Percentiles rank a stretch among this genome's conserved stretches.
These are phyloP conservation scores for Parastagonospora nodorum DNA, from an alignment of 2,329 filamentous ascomycete species.

Conservation along the genomic window DNA sequence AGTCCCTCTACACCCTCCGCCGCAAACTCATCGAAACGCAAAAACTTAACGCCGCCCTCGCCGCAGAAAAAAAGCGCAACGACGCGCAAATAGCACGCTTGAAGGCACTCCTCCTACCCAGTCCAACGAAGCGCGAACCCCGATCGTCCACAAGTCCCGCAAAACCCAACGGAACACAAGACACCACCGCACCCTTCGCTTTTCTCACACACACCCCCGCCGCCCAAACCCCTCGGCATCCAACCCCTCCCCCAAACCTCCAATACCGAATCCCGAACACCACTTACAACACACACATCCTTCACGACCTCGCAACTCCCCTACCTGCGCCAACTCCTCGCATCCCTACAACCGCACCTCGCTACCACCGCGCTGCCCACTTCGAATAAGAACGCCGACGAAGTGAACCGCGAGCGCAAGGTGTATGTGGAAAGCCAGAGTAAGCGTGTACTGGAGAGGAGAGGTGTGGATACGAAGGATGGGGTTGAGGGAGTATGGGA, in stretches of 20 bases:
- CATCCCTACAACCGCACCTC: slow-evolving; percentile 70
- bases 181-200: slow-evolving; percentile 50
- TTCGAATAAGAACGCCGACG: slow-evolving; percentile 26
- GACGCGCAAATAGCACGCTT: slow-evolving; percentile 71
- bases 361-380: slow-evolving; percentile 41
- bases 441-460: slow-evolving; percentile 74
- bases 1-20: slow-evolving; percentile 73
- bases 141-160: slow-evolving; percentile 23
- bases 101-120: slow-evolving; percentile 56
- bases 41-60: slow-evolving; percentile 71
- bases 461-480: slow-evolving; percentile 63
- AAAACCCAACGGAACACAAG: neutral
- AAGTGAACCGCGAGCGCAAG: slow-evolving; percentile 69
- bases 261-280: slow-evolving; percentile 44
- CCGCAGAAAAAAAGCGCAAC: slow-evolving; percentile 73
- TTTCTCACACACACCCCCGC: slow-evolving; percentile 60
- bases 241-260: slow-evolving; percentile 35
- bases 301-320: slow-evolving; percentile 86
- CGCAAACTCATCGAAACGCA: slow-evolving; percentile 78
- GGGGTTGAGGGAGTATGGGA: slow-evolving; percentile 41
- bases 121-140: slow-evolving; percentile 22
- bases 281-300: slow-evolving; percentile 71
- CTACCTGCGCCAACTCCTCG: slow-evolving; percentile 72
- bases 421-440: slow-evolving; percentile 85
- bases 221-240: slow-evolving; percentile 53